Base-by-base conservation (phyloP, 495 filamentous ascomycete genomes). In the Aspergillus cristatus region DNA sequence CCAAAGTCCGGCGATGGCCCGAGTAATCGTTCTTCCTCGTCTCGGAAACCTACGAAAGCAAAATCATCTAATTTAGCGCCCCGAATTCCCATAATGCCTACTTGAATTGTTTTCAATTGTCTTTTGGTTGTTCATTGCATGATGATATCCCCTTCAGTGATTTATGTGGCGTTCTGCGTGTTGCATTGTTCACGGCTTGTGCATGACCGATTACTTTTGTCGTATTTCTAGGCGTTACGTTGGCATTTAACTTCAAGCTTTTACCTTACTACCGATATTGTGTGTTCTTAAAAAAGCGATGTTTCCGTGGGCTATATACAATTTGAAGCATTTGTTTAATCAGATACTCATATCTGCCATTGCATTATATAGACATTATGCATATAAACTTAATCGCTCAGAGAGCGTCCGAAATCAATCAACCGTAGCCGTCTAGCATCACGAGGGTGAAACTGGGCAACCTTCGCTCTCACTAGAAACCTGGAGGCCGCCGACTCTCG, bases 361-460 rank as follows among this genome's bases (percentile, higher is more conserved):
- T 18, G 25, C 1, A 18, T 17, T 38, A 38, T 38, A 38, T 38
- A 38, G 20, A 38, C 12, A 40, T 38, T 18, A 24, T 5, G 0
- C 12, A 34, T 10, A 25, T 29, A 17, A 10, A 11, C 40, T 67
- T 58, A 82, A 39, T 80, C 76, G 39, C 84, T 79, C 29, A 93
- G 48, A 32, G 82, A 79, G 39, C 81, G 74, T 7, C 84, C 86
- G 67, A 94, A 94, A 60, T 94, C 85, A 42, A 93, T 74, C 34
- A 95, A 61, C 30, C 82, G 75, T 43, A 95, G 48, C 51, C 72
- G 75, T 36, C 70, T 72, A 0, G 88, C 84, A 62, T 95, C 86
- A 41, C 75, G 78, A 1, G 88, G 85, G 59, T 94, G 83, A 43
- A 91, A 91, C 46, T 86, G 79, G 14, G 88, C 88, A 22, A 90